Evolutionary conservation across 2,329 filamentous ascomycete genomes (phyloP), one percentile per base, ranked within the genome.

Genomic region (Xylaria sp.): DNA sequence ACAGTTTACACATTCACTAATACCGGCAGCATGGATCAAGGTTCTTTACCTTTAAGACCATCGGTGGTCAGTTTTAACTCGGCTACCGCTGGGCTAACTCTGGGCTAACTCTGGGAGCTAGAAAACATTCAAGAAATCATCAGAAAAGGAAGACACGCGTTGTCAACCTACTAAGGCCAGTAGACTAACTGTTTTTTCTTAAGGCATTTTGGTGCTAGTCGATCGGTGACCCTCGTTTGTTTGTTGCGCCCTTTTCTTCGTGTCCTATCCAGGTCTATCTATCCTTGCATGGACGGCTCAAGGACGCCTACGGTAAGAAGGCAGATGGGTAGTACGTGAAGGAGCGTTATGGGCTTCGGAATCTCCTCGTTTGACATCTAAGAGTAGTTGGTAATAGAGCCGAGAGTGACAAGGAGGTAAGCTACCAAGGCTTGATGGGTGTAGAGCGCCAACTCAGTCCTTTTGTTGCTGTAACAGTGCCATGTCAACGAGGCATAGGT

Each of bases 141-240:
- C 88, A 92, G 62, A 95, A 93, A 82, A 92, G 93, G 84, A 97
- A 95, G 86, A 93, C 89, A 67, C 86, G 93, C 21, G 90, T 97
- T 14, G 92, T 97, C 68, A 93, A 97, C 75, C 83, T 97, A 14
- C 87, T n/a, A n/a, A n/a, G n/a, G n/a, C n/a, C n/a, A n/a, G n/a
- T n/a, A n/a, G n/a, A n/a, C n/a, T n/a, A n/a, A n/a, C n/a, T n/a
- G n/a, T n/a, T n/a, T n/a, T n/a, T n/a, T n/a, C n/a, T n/a, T n/a
- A n/a, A n/a, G n/a, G n/a, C n/a, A n/a, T n/a, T n/a, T n/a, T n/a
- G n/a, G n/a, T n/a, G n/a, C n/a, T n/a, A n/a, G n/a, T n/a, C n/a
- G n/a, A n/a, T n/a, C n/a, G n/a, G n/a, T n/a, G n/a, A n/a, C n/a
- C n/a, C n/a, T n/a, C n/a, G n/a, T n/a, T n/a, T n/a, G n/a, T n/a